Percentiles rank a stretch among this genome's conserved stretches.
Conservation (phyloP, 1,284 basidiomycete genomes). For the Cryptococcus sp. region DNA sequence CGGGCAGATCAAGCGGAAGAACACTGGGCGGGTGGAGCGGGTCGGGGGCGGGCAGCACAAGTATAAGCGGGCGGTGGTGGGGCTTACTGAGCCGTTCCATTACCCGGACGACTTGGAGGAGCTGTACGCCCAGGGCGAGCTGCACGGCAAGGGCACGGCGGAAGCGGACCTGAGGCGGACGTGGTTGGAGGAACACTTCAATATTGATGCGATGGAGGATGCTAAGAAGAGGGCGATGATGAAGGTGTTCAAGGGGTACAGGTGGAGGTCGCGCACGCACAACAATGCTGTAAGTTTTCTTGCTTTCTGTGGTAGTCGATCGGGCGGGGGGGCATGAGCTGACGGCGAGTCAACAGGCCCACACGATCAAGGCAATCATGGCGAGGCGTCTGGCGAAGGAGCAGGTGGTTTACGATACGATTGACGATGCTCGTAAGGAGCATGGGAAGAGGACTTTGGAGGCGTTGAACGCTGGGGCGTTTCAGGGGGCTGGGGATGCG, state of each 20-base stretch:
- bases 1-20: conserved; percentile 54
- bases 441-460: background rate
- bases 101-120: conserved; percentile 76
- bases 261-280: conserved; percentile 43
- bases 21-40: conserved; percentile 30
- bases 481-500: too few relatives aligned
- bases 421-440: conserved; percentile 7
- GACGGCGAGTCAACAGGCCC: conserved; percentile 31
- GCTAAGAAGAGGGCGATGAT: conserved; percentile 33
- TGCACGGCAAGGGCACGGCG: conserved; percentile 40
- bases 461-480: too few relatives aligned
- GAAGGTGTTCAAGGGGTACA: conserved; percentile 43
- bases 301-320: background rate
- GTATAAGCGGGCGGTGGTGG: conserved; percentile 85
- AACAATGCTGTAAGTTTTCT: conserved; percentile 38
- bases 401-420: conserved; percentile 26
- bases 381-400: conserved; percentile 57
- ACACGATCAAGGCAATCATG: conserved; percentile 45
- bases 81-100: conserved; percentile 84
- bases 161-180: conserved; percentile 58
- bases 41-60: conserved; percentile 53
- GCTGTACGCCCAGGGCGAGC: conserved; percentile 53
- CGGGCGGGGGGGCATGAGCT: background rate
- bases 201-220: conserved; percentile 41
- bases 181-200: conserved; percentile 62